Base-by-base conservation (phyloP, 2,329 filamentous ascomycete genomes). In the Curvularia lunata region DNA sequence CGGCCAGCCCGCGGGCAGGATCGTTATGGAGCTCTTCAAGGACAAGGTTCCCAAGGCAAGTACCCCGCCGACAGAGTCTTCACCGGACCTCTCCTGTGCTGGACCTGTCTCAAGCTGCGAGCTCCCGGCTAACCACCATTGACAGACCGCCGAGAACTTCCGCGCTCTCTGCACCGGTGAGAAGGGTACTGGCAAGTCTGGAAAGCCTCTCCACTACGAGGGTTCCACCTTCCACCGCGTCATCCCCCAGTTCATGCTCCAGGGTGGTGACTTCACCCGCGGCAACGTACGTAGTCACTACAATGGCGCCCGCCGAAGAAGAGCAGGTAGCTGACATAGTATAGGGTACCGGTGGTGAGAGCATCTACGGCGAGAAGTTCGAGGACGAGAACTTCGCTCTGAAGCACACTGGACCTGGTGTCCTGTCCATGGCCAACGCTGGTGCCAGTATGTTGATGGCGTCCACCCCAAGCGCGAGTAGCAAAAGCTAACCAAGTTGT, bases 201-300 rank as follows among this genome's bases (percentile, higher is more conserved):
- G 92, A 77, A 93, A 93, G 81, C 90, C 89, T 49, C 85, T 99
- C 60, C 90, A 91, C 83, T 99, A 91, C 86, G 96, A 97, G 84
- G 86, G 91, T 68, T 95, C 91, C 64, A 84, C 82, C 68, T 98
- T 98, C 84, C 94, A 98, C 83, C 90, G 94, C 51, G 90, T 98
- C 66, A 98, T 98, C 83, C 97, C 97, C 84, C 87, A 91, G 73
- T 98, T 98, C 81, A 98, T 98, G 94, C 94, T 97, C 73, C 91
- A 97, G 82, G 94, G 94, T 75, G 94, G 94, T 81, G 94, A 98
- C 80, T 98, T 98, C 78, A 98, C 94, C 52, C 89, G 87, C 51
- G 92, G 91, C 77, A 94, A 97, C 78, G 94, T 94, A 69, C 97
- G 67, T 64, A 49, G 21, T 19, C n/a, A 12, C n/a, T 23, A 38